Conservation (phyloP, 306 rosid genomes). For the Amphicarpaea edgeworthii region DNA sequence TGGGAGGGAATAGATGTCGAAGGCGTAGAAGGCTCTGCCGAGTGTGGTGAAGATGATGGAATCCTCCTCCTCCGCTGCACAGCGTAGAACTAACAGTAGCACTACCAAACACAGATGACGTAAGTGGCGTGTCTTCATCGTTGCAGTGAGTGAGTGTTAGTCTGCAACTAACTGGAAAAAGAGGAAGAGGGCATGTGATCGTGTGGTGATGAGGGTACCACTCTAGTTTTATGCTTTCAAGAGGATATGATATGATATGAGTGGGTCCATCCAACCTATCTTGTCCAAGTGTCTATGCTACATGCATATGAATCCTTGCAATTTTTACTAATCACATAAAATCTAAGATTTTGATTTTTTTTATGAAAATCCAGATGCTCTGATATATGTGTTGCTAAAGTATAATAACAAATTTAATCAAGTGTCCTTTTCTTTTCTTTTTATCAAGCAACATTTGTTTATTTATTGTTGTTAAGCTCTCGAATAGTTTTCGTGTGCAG, state of each 20-base stretch:
- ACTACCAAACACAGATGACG: not conserved
- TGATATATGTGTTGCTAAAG: not conserved
- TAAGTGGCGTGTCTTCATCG: slow-evolving; percentile 41
- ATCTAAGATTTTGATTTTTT: not conserved
- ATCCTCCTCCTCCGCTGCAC: slow-evolving; percentile 25
- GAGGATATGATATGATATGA: not conserved
- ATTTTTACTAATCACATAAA: slow-evolving; percentile 21
- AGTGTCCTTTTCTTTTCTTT: not conserved
- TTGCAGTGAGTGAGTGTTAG: not conserved
- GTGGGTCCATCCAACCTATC: not conserved
- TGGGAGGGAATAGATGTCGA: slow-evolving; percentile 76
- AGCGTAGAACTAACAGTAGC: not conserved
- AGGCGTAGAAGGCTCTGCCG: slow-evolving; percentile 65
- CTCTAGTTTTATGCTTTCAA: not conserved
- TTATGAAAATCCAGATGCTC: not conserved
- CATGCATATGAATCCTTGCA: no score
- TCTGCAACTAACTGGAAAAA: no score
- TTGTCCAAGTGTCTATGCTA: no score
- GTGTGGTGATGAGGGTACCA: no score
- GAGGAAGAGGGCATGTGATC: not conserved
- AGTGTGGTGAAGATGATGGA: slow-evolving; percentile 81
- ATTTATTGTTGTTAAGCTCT: not conserved
- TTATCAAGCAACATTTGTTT: not conserved
- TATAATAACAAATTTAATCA: no score
- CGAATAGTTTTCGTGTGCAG: slow-evolving; percentile 26